Base-by-base conservation (phyloP, 225 moss, liverwort and hornwort genomes). In the Pseudisothecium myosuroides region DNA sequence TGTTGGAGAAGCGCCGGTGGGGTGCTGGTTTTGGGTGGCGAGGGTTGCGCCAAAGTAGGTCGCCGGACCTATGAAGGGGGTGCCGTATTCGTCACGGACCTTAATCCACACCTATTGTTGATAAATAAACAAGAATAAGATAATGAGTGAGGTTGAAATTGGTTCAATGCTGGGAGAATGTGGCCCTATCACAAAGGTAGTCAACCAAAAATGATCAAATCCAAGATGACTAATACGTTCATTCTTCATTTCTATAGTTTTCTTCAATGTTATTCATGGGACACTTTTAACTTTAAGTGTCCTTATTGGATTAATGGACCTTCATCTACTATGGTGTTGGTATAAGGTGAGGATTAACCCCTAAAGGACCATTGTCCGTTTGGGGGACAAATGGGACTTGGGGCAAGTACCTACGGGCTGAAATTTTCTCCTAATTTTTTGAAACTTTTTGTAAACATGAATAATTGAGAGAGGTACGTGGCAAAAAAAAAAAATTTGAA, bases 21-120 rank as follows among this genome's bases (percentile, higher is more conserved):
- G 80, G n/a, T 81, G 52, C 14, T 86, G 34, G 12, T 91, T 88
- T 16, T 45, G 9, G 1, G 86, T 89, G 31, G 91, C 91, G 5
- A 56, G 88, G 27, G 88, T 74, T 16, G 89, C 93, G 2, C 88
- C 93, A 5, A 88, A 79, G 74, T 73, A 91, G 4, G 39, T 50
- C 52, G 58, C 9, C 2, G 87, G 78, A 15, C 85, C 89, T 13
- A 34, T 14, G 37, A 92, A 88, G 22, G 49, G 22, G 7, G 7
- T 4, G 6, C 79, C 73, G 17, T 86, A 34, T 17, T 81, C 85
- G 5, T 87, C 92, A 20, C 91, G 90, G 78, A 63, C 31, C 76
- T 95, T 95, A 2, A 95, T 39, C 94, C 93, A 94, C 36, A 94
- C 78, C 89, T 93, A 73, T 10, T 47, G 24, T 49, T 31, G 66